Evolutionary conservation across 257 asterid genomes (phyloP), one percentile per base, ranked within the genome.

Genomic region (Solanum megistacrolobum): DNA sequence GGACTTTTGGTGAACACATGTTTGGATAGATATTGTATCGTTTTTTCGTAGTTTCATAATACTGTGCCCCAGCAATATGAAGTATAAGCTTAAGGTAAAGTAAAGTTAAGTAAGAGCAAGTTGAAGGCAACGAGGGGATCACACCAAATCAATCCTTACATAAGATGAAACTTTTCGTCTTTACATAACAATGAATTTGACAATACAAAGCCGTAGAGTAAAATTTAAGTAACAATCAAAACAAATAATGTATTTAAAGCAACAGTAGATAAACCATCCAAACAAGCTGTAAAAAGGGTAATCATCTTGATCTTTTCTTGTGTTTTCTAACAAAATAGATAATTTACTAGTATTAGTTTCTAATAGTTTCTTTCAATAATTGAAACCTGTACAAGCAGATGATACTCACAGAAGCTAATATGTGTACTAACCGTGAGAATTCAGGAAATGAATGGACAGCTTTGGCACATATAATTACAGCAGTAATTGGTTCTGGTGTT

Each of bases 401-500:
- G 20, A 8, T 43, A 35, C 65, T 62, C 55, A 12, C 31, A 29
- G 38, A n/a, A n/a, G 76, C 52, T 43, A 43, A 27, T 71, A 62
- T 82, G 88, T 29, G 71, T 72, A 20, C 46, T 71, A 25, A 20
- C 46, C 41, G 72, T 38, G 87, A 79, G 68, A 87, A 88, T 81
- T 66, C 89, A 93, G 98, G 98, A 43, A 92, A 91, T 84, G 75
- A 46, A 90, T 94, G 96, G 98, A 93, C 98, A 34, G 96, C 98
- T 36, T 89, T 92, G 89, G 96, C 98, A n/a, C 98, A 93, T 88
- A 91, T 93, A 69, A 92, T 95, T 39, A 95, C 98, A 11, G 98
- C 94, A 18, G 96, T 91, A 14, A 94, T 95, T 23, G 98, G 98
- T 20, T 93, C 98, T 3, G 98, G 98, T 25, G 96, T 95, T 62